phyloP scores from a whole-genome alignment of 208 protist species.

The Acanthamoeba triangularis region DNA sequence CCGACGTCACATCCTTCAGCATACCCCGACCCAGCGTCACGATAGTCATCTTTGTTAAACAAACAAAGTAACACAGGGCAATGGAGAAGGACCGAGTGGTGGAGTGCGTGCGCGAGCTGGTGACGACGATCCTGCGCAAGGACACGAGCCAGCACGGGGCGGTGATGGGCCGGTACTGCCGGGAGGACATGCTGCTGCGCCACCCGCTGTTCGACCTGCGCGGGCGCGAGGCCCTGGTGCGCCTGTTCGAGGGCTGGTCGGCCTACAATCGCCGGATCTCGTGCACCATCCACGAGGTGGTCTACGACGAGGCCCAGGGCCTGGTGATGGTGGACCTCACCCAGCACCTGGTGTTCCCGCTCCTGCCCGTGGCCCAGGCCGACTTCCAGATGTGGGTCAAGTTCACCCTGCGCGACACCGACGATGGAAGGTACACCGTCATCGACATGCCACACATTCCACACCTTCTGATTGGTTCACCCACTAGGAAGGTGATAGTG shows the following conservation, averaged over 20 bases:
- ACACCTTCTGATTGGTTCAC: background rate
- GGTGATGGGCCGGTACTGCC: background rate
- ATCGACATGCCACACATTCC: background rate
- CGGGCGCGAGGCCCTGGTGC: background rate
- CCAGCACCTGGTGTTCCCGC: slow-evolving; percentile 12
- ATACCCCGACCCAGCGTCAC: too few relatives aligned
- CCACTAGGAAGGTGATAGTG: background rate
- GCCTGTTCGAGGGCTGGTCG: slow-evolving; percentile 16
- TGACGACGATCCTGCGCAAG: background rate
- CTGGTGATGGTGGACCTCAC: slow-evolving; percentile 35
- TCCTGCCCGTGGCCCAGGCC: background rate
- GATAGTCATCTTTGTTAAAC: too few relatives aligned
- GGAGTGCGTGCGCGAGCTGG: background rate
- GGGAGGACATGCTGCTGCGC: background rate
- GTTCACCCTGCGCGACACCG: background rate
- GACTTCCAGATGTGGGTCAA: slow-evolving; percentile 30
- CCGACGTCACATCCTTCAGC: too few relatives aligned
- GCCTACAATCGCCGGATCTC: background rate
- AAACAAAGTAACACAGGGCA: too few relatives aligned
- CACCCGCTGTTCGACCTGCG: slow-evolving; percentile 33
- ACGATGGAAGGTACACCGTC: background rate
- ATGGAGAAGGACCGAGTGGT: slow-evolving; percentile 5
- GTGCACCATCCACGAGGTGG: background rate
- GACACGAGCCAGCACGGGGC: background rate
- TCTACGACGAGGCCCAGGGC: background rate